Evolutionary conservation across 2,329 filamentous ascomycete genomes (phyloP).

Genomic region (Erysiphe pisi): DNA sequence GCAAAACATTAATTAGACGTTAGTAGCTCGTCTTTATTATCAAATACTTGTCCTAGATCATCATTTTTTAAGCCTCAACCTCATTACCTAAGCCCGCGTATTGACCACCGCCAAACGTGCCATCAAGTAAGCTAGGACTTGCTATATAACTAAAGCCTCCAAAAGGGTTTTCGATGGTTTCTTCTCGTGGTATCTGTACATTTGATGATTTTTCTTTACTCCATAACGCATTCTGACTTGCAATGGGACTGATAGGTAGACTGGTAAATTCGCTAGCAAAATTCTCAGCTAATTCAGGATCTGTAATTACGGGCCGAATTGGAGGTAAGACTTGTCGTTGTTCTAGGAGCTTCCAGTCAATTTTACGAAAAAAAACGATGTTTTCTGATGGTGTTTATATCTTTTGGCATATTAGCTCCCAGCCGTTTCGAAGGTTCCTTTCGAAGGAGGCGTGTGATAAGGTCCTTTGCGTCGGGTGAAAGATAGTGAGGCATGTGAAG

Average conservation of each 20-base stretch:
- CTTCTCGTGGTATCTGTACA: not conserved
- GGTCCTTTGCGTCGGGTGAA: constrained; percentile 81
- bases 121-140: constrained; percentile 36
- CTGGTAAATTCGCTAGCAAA: constrained; percentile 89
- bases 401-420: constrained; percentile 78
- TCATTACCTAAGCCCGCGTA: not conserved
- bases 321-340: constrained; percentile 74
- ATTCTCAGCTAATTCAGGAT: constrained; percentile 93
- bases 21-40: too few species aligned
- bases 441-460: constrained; percentile 76
- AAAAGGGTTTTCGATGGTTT: constrained; percentile 33
- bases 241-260: constrained; percentile 64
- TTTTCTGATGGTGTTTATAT: constrained; percentile 72
- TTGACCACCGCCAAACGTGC: not conserved
- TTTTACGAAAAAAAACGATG: constrained; percentile 93
- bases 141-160: constrained; percentile 38
- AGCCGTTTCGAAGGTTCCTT: constrained; percentile 89
- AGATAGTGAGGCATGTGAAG: constrained; percentile 81
- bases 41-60: too few species aligned
- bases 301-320: constrained; percentile 86
- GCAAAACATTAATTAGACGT: too few species aligned
- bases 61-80: not conserved
- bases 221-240: constrained; percentile 37
- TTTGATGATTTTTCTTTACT: constrained; percentile 30
- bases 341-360: constrained; percentile 84